Evolutionary conservation across 352 stramenopile genomes (phyloP).

Genomic region (Globisporangium nunn): DNA sequence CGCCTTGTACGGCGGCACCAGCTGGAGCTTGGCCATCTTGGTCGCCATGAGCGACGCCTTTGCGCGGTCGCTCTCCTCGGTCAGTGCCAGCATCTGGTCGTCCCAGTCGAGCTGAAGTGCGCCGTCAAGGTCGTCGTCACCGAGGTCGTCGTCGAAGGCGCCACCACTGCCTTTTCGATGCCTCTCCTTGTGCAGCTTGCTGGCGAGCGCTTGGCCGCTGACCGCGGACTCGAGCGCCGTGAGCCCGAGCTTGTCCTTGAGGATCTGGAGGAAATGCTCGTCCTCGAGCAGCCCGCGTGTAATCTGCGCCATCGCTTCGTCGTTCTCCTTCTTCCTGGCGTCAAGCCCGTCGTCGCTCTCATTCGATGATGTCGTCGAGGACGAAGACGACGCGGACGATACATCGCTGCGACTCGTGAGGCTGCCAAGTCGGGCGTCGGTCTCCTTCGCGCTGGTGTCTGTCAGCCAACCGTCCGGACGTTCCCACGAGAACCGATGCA

Average conservation of each 20-base stretch:
- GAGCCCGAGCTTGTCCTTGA: slow-evolving; percentile 59
- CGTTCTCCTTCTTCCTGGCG: slow-evolving; percentile 21
- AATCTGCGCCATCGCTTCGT: slow-evolving; percentile 23
- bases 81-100: slow-evolving; percentile 32
- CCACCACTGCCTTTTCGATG: background rate
- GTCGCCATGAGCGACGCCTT: slow-evolving; percentile 39
- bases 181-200: slow-evolving; percentile 2
- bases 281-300: slow-evolving; percentile 38
- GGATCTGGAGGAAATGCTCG: slow-evolving; percentile 48
- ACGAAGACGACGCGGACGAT: slow-evolving; percentile 5
- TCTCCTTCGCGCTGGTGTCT: slow-evolving; percentile 1
- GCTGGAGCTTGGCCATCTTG: slow-evolving; percentile 56
- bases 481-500: slow-evolving; percentile 42
- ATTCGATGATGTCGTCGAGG: background rate
- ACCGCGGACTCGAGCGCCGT: slow-evolving; percentile 8
- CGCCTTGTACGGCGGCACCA: slow-evolving; percentile 18
- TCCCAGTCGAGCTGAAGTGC: slow-evolving; percentile 33
- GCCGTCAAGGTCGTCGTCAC: slow-evolving; percentile 16
- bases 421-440: slow-evolving; percentile 9
- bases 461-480: slow-evolving; percentile 30
- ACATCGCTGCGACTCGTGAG: slow-evolving; percentile 7
- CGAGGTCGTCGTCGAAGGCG: background rate
- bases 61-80: slow-evolving; percentile 42
- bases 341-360: slow-evolving; percentile 6
- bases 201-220: background rate